Conservation (phyloP, 2,329 filamentous ascomycete genomes). For the Aureobasidium musti region DNA sequence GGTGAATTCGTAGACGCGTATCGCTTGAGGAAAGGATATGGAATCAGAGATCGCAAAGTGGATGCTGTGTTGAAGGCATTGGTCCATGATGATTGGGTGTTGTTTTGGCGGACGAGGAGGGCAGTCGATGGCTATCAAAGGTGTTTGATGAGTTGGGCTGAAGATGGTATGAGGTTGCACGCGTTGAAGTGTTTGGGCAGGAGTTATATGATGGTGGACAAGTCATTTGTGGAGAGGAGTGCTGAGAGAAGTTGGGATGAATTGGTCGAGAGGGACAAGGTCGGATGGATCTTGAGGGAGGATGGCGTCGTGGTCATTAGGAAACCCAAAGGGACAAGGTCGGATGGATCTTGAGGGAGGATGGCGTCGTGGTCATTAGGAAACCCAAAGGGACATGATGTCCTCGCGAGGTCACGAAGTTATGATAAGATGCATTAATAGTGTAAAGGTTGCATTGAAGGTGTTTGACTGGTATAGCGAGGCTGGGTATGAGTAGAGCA, state of each 20-base stretch:
- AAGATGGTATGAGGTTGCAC: conserved; percentile 70
- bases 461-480: neutral
- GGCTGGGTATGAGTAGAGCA: neutral
- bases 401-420: neutral
- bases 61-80: conserved; percentile 69
- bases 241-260: conserved; percentile 71
- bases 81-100: conserved; percentile 77
- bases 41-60: conserved; percentile 62
- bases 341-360: conserved; percentile 75
- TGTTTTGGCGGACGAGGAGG: conserved; percentile 70
- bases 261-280: conserved; percentile 66
- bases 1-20: conserved; percentile 73
- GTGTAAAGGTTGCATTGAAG: conserved; percentile 1
- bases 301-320: conserved; percentile 42
- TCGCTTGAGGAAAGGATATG: conserved; percentile 61
- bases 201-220: conserved; percentile 74
- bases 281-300: conserved; percentile 79
- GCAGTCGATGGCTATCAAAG: conserved; percentile 79
- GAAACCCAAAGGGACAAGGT: conserved; percentile 49
- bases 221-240: conserved; percentile 67
- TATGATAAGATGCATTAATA: conserved; percentile 11
- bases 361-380: conserved; percentile 42
- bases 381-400: conserved; percentile 23
- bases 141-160: conserved; percentile 78
- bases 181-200: conserved; percentile 84